Evolutionary conservation across 805 yeast species (phyloP), one percentile per base, ranked within the genome.

Genomic region (Teunomyces kruisii): DNA sequence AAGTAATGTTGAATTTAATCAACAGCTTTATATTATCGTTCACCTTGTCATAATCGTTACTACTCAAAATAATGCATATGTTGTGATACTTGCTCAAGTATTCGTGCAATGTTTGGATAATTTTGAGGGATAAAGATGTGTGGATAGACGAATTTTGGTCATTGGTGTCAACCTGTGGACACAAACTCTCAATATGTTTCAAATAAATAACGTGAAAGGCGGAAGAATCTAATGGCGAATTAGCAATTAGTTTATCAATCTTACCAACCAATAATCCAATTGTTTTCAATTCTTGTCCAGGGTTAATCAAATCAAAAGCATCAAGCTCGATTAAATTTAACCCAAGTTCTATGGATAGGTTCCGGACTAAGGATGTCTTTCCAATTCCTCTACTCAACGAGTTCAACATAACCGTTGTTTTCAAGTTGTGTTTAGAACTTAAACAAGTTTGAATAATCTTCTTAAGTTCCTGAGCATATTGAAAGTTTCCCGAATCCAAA

Each of bases 311-410:
- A 28, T 81, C 88, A 50, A 79, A 75, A 22, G 89, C 84, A 51
- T 91, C 95, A 10, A 92, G 64, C 38, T 79, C 86, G 26, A 84
- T 65, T 6, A 84, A 62, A 50, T 86, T 84, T 7, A 83, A 62
- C 0, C 97, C 96, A 26, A 83, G 61, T 26, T 78, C 78, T 7
- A 68, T 61, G 0, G 87, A 74, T 1, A 81, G 57, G 44, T 79
- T 78, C 41, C 75, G 62, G 0, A 88, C 79, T 17, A 87, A 56
- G 0, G 84, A 80, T 0, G 86, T 60, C 57, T 92, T 92, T 0
- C 99, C 99, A 6, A 87, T 80, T 7, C 86, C 89, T 43, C 95
- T 70, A 26, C 82, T 77, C 54, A 81, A 67, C 3, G 97, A 88
- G 41, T 76, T 79, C 16, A 94, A 59, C 19, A 90, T 59, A 0